phyloP scores from a whole-genome alignment of 371 early-diverging fungal species.

The Mortierella sp. region DNA sequence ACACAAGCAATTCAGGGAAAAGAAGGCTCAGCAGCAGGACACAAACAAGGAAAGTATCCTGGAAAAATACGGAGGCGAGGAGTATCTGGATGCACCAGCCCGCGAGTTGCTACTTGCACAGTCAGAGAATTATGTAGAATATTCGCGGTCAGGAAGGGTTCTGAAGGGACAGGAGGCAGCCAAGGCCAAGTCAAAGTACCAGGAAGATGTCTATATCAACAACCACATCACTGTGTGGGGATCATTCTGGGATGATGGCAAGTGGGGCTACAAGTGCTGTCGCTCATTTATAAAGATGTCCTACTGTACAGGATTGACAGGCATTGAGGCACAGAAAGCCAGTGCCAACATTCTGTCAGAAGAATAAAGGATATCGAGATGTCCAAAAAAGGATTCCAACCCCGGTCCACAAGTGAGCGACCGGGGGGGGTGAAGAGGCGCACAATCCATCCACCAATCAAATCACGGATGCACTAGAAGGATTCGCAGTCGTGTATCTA shows the following conservation, averaged over 20 bases:
- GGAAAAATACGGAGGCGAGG: conserved; percentile 94
- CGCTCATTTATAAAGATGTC: conserved; percentile 77
- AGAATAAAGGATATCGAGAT: neutral
- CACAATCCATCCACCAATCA: conserved; percentile 29
- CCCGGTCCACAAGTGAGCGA: too few species aligned
- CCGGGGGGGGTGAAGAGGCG: conserved; percentile 10
- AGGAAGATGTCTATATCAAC: conserved; percentile 86
- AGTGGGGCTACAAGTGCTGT: conserved; percentile 98
- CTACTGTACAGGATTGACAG: conserved; percentile 86
- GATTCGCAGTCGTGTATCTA: conserved; percentile 1
- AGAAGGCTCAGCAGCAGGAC: conserved; percentile 83
- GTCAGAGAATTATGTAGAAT: conserved; percentile 95
- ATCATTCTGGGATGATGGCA: conserved; percentile 93
- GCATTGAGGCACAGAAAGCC: conserved; percentile 72
- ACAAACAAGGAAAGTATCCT: conserved; percentile 80
- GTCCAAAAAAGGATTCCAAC: neutral
- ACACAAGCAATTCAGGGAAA: conserved; percentile 85
- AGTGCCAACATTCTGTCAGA: conserved; percentile 24
- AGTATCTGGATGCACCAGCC: conserved; percentile 90
- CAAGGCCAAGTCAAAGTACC: conserved; percentile 84
- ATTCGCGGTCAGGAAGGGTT: conserved; percentile 92
- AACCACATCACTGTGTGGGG: conserved; percentile 96
- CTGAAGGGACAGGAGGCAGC: conserved; percentile 87
- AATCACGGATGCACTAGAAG: neutral
- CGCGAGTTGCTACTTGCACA: conserved; percentile 89